Base-by-base conservation (phyloP, 2,329 filamentous ascomycete species). In the Aspergillus sp. region DNA sequence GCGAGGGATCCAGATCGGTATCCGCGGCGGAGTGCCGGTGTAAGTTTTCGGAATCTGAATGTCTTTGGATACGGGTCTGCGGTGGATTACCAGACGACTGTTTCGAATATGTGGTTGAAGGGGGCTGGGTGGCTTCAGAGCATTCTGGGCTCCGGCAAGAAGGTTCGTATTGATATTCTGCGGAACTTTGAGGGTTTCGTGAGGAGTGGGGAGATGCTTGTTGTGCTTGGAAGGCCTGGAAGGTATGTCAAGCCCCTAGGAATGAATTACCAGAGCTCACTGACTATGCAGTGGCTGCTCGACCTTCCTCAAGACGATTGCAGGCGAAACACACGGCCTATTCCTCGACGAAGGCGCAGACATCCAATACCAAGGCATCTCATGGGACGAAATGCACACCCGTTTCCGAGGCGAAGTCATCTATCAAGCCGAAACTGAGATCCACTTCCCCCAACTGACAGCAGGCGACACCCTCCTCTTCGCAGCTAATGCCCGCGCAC, bases 351-450 rank as follows among this genome's bases (percentile, higher is more conserved):
- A 84, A 3, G 71, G 74, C 9, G 84, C 86, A 0, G 82, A 87
- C 53, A 82, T 95, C 62, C 91, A 94, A 70, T 95, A 94, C 62
- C 85, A 93, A 46, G 71, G 69, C 22, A 66, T 71, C 59, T 74
- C 80, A 10, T 78, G 85, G 47, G 70, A 86, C 58, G 78, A 88
- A 59, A 90, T 91, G 85, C 82, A 88, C 70, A 80, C 79, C 10
- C 74, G 73, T 2, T 89, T 90, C 68, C 83, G 86, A n/a, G 88
- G 88, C 53, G 88, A 93, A 67, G 85, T 86, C 53, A 90, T 91
- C 64, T 93, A 91, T 70, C 89, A 86, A 1, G 86, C 86, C 45
- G 88, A 91, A 67, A 83, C 87, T 23, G 88, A 93, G 62, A 84
- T 86, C 4, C 86, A 90, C 68, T 90, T 90, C 61, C 85, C 86